phyloP scores from a whole-genome alignment of 805 yeast genomes.

The Blastobotrys muscicola region DNA sequence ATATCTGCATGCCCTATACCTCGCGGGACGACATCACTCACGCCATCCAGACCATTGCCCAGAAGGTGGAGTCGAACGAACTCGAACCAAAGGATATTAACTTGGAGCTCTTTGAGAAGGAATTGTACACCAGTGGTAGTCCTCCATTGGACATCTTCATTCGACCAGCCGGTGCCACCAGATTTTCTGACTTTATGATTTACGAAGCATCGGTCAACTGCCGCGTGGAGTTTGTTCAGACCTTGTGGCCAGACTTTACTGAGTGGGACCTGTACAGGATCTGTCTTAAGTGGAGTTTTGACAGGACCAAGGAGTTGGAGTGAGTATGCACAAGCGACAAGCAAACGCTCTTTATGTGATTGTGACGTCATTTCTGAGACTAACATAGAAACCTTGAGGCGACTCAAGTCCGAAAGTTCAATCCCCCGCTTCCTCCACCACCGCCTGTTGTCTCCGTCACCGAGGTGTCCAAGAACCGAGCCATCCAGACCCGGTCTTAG shows the following conservation, averaged over 20 bases:
- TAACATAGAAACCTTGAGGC: slow-evolving; percentile 3
- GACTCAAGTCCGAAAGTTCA: slow-evolving; percentile 3
- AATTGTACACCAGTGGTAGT: slow-evolving; percentile 56
- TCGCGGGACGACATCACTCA: slow-evolving; percentile 79
- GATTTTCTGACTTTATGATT: slow-evolving; percentile 81
- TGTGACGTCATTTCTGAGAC: too few relatives aligned
- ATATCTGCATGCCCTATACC: slow-evolving; percentile 83
- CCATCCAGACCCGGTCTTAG: neutral
- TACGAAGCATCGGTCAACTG: slow-evolving; percentile 68
- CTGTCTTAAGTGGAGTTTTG: slow-evolving; percentile 57
- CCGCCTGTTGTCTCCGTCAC: slow-evolving; percentile 8
- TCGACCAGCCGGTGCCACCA: slow-evolving; percentile 80
- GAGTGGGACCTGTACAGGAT: slow-evolving; percentile 65
- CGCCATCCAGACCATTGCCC: slow-evolving; percentile 43
- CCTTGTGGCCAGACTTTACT: slow-evolving; percentile 86
- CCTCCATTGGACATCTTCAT: slow-evolving; percentile 78
- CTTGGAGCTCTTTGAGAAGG: slow-evolving; percentile 41
- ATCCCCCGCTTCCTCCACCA: slow-evolving; percentile 3
- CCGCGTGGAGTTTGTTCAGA: slow-evolving; percentile 61
- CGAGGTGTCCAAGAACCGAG: slow-evolving; percentile 1
- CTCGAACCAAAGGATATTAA: slow-evolving; percentile 30
- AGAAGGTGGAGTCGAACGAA: slow-evolving; percentile 21
- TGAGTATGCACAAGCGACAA: neutral
- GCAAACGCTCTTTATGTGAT: too few relatives aligned
- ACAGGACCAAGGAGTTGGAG: slow-evolving; percentile 9